Evolutionary conservation across 2,329 filamentous ascomycete species (phyloP), one percentile per base, ranked within the genome.

Genomic region (Aspergillus nomiae): DNA sequence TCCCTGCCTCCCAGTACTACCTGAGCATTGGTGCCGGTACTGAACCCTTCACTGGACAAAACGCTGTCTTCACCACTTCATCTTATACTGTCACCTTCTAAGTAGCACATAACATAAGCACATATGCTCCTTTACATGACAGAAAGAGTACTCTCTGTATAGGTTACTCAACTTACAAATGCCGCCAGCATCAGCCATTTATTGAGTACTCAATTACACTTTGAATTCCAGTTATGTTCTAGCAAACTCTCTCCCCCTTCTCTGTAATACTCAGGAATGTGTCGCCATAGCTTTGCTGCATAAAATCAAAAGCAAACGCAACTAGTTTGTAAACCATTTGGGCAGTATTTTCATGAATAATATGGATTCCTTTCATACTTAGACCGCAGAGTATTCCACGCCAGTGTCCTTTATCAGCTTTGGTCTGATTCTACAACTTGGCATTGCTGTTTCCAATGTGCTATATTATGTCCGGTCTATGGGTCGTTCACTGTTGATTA

Each of bases 1-100:
- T 86, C 51, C 74, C 78, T 4, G 71, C 68, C 32, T 79, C 66
- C 64, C 83, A 87, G 76, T 83, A 83, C 63, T 67, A 87, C 51
- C 78, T 80, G 66, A 82, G 77, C 54, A 75, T 84, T 32, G 82
- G 82, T 62, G 84, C 83, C 14, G 85, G 85, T 6, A 87, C 85
- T 1, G 85, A 87, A 76, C 81, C 84, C 7, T 87, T 86, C 68
- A 79, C 78, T 63, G 85, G 84, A 56, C 77, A 67, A 50, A 77
- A 83, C 61, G 84, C 80, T 67, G 73, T 79, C 58, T 70, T 85
- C 51, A 82, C 77, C 3, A 80, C 79, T 4, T 74, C 73, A 16
- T 71, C 72, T 30, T 82, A 80, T 67, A 78, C 71, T 45, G 63
- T 78, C 64, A 58, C 28, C 7, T 32, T 30, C 48, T 53, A 53